These are phyloP conservation scores for Populus hybrid DNA, from an alignment of 441 rosid genomes.

Conservation along the genomic window DNA sequence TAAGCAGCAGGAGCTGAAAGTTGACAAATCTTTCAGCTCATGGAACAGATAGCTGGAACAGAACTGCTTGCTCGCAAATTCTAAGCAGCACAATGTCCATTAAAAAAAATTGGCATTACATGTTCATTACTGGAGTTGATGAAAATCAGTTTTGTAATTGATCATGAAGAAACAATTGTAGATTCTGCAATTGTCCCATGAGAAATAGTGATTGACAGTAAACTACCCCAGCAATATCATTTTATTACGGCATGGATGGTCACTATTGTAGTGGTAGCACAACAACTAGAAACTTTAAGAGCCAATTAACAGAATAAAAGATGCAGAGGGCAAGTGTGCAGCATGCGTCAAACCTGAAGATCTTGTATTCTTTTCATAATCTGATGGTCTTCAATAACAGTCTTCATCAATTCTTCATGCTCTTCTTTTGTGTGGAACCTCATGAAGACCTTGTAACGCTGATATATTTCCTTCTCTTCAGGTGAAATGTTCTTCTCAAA, in stretches of 20 bases:
- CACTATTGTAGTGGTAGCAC: not conserved
- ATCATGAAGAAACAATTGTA: not conserved
- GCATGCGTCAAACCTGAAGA: slow-evolving; percentile 66
- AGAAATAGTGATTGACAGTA: not conserved
- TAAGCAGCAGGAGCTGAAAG: not conserved
- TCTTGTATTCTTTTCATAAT: slow-evolving; percentile 73
- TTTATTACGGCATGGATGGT: not conserved
- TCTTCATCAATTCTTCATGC: slow-evolving; percentile 70
- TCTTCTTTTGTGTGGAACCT: slow-evolving; percentile 89
- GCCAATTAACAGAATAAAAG: not conserved
- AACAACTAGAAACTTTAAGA: not conserved
- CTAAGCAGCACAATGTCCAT: not conserved
- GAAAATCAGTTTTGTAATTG: not conserved
- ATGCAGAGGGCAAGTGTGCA: not conserved
- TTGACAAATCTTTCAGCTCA: not conserved
- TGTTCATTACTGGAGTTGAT: not conserved
- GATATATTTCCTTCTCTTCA: slow-evolving; percentile 69
- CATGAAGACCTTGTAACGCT: slow-evolving; percentile 70
- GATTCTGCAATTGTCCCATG: not conserved
- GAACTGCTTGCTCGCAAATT: not conserved
- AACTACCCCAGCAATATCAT: not conserved
- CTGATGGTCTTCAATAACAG: slow-evolving; percentile 64
- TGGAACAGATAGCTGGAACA: not conserved
- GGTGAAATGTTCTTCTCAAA: slow-evolving; percentile 66
- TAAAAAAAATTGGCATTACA: not conserved